Base-by-base conservation (phyloP, 495 filamentous ascomycete species). In the Hypoxylon fuscum region DNA sequence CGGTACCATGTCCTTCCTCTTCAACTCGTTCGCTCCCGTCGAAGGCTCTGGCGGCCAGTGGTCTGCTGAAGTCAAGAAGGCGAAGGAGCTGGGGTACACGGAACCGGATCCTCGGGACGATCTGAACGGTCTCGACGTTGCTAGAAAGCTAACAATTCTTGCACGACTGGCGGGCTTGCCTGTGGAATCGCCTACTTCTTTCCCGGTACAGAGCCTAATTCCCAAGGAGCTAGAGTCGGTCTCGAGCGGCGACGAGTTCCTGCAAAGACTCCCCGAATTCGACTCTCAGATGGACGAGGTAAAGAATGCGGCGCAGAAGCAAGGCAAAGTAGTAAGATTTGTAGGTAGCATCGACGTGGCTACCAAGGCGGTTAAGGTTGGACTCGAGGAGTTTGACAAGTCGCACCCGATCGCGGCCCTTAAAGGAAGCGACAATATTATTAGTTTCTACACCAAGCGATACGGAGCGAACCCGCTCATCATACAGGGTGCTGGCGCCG, bases 371-470 rank as follows among this genome's bases (percentile, higher is more conserved):
- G 87, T 97, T 66, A 93, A 90, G 74, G 93, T 97, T 45, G 94
- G 93, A 7, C 74, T 98, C 67, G 89, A 96, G 81, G 88, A 87
- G 81, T 92, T 96, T 48, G 88, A 91, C 45, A 87, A 82, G 65
- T 87, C 88, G 40, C 89, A 90, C 69, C 88, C 95, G 25, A 96
- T 98, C 75, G 95, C 94, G 23, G 89, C 90, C 31, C 79, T 98
- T 54, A 96, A 96, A 81, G 95, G 95, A 32, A 97, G 92, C 75
- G 95, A 97, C 72, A 98, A 98, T 79, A 94, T 97, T 71, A 95
- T 98, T 69, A 95, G 87, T 82, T 96, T 98, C 82, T 96, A 95
- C 76, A 97, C 95, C 40, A 88, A 93, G 80, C 85, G 95, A 66
- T 98, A 98, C 71, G 92, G 91, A 34, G 80, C 79, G 56, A 96